Percentiles rank a stretch among this genome's conserved stretches.
These are phyloP conservation scores for Albugo laibachii DNA, from an alignment of 352 stramenopile species.

Conservation along the genomic window DNA sequence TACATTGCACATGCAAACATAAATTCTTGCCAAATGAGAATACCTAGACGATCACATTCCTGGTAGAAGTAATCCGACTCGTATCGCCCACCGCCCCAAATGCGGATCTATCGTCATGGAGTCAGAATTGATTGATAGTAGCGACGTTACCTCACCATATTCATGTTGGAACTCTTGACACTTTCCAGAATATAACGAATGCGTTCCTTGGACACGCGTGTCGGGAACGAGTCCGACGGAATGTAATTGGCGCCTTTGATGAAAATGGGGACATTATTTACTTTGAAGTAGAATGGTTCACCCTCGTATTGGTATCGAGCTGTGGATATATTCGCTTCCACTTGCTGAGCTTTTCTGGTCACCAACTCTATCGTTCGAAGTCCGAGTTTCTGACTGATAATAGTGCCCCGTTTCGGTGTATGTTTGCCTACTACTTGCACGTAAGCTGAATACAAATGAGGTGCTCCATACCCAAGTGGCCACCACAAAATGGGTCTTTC, in stretches of 20 bases:
- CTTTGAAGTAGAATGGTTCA: conserved; percentile 52
- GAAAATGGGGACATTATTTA: conserved; percentile 46
- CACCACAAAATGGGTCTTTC: conserved; percentile 46
- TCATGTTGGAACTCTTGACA: conserved; percentile 50
- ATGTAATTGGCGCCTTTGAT: conserved; percentile 71
- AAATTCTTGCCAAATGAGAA: conserved; percentile 81
- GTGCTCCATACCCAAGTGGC: conserved; percentile 32
- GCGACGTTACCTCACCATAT: conserved; percentile 27
- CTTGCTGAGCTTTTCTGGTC: conserved; percentile 22
- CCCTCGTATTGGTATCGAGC: conserved; percentile 14
- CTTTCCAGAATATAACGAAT: conserved; percentile 31
- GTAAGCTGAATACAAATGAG: conserved; percentile 36
- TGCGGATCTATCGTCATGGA: conserved; percentile 21
- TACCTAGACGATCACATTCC: conserved; percentile 51
- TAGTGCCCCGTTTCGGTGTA: background rate
- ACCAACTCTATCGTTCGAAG: conserved; percentile 41
- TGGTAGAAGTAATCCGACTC: conserved; percentile 68
- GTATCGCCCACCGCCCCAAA: conserved; percentile 79
- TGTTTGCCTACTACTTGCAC: conserved; percentile 12
- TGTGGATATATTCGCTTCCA: too few relatives aligned
- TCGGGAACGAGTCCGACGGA: conserved; percentile 53
- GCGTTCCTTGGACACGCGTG: conserved; percentile 16
- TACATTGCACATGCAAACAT: conserved; percentile 81
- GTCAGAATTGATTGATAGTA: background rate
- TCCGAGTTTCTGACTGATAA: conserved; percentile 22